These are phyloP conservation scores for Penicillium lividum DNA, from an alignment of 495 filamentous ascomycete genomes.

Conservation along the genomic window DNA sequence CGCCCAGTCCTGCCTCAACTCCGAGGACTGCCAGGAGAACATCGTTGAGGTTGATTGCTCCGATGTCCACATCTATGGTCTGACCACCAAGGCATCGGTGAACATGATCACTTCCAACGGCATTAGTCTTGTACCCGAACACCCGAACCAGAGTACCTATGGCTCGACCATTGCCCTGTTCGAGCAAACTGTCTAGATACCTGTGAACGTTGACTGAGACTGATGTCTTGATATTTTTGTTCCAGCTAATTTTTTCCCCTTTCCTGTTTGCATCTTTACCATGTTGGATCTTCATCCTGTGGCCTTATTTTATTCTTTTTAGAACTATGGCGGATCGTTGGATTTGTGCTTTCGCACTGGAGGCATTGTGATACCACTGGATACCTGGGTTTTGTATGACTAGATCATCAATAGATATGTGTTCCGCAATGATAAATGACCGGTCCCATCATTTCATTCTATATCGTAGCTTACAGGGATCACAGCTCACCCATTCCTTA, in stretches of 20 bases:
- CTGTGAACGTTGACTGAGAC: not conserved
- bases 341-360: constrained; percentile 3
- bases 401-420: constrained; percentile 26
- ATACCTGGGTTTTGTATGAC: constrained; percentile 5
- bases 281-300: not conserved
- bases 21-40: constrained; percentile 79
- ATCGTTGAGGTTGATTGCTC: constrained; percentile 82
- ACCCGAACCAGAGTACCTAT: constrained; percentile 69
- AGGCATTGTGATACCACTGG: constrained; percentile 18
- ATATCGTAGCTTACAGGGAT: too few species aligned
- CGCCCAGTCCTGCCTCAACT: constrained; percentile 70
- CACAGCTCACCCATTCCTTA: too few species aligned
- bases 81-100: constrained; percentile 84
- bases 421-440: constrained; percentile 20
- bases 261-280: constrained; percentile 2
- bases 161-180: constrained; percentile 75
- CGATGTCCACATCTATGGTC: constrained; percentile 69
- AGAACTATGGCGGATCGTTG: not conserved
- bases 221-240: not conserved
- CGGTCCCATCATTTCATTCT: not conserved
- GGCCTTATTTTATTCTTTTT: not conserved
- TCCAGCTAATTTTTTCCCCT: constrained; percentile 4
- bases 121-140: constrained; percentile 55
- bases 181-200: constrained; percentile 34
- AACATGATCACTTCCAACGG: constrained; percentile 75